phyloP scores from a whole-genome alignment of 2,329 filamentous ascomycete species.

The Pestalotiopsis sp. region DNA sequence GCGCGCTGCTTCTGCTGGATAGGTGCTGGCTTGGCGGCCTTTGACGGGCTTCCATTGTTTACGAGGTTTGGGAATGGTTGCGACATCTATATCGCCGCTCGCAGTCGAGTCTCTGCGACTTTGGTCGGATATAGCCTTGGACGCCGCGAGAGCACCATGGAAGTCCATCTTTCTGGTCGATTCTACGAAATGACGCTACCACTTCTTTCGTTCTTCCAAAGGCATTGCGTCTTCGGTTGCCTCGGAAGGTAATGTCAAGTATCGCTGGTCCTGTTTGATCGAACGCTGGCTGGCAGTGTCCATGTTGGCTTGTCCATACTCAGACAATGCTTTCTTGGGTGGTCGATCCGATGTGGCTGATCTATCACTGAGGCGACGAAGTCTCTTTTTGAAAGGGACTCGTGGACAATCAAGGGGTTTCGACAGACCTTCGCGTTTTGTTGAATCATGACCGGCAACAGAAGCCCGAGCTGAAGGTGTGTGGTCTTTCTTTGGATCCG shows the following conservation, averaged over 20 bases:
- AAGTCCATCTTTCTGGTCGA: constrained; percentile 9
- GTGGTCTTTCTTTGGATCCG: neutral
- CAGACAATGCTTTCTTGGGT: neutral
- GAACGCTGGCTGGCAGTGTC: neutral
- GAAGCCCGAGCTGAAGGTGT: neutral
- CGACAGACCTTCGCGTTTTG: neutral
- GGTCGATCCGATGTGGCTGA: neutral
- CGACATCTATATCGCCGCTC: neutral
- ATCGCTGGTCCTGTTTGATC: neutral
- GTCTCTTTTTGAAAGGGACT: neutral
- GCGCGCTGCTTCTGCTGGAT: constrained; percentile 5
- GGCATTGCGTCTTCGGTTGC: neutral
- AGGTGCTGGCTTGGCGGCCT: constrained; percentile 6
- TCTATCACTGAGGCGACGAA: neutral
- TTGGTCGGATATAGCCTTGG: neutral
- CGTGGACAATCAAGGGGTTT: neutral
- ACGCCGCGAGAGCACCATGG: neutral
- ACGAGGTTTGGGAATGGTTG: neutral
- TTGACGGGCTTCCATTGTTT: constrained; percentile 14
- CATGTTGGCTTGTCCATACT: neutral
- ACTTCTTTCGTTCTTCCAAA: constrained; percentile 1
- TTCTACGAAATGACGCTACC: constrained; percentile 16
- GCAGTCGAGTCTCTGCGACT: neutral
- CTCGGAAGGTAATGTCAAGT: neutral
- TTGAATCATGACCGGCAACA: neutral